Evolutionary conservation across 2,329 filamentous ascomycete species (phyloP), one percentile per base, ranked within the genome.

Genomic region (Aspergillus novofumigatus): DNA sequence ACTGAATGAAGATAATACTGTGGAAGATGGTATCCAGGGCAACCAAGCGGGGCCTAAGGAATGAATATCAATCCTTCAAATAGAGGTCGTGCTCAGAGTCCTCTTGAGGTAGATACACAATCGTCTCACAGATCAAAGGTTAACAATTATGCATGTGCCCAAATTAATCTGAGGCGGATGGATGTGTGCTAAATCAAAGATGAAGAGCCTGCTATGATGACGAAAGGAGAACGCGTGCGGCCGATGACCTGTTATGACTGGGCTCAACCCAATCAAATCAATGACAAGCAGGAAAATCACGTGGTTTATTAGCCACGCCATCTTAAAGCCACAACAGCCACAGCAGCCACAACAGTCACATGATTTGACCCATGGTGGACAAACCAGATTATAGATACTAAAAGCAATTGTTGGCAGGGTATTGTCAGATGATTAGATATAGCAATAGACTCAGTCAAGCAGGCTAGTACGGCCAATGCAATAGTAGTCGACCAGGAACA

Each of bases 11-110:
- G 44, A 8, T 6, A 23, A 45, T 60, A 55, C 62, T 55, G 56
- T 35, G 47, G 57, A 52, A 56, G 38, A 51, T 62, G 62, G 73
- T 75, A 75, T 71, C 69, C 72, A 69, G 65, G 72, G 72, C 72
- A 75, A 75, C 73, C 67, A 54, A 51, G 62, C 59, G 65, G 67
- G 62, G 60, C 63, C 49, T 51, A 41, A 53, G 4, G 44, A 17
- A 47, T 47, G 44, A 47, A 11, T 23, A 47, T 47, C 9, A 21
- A 23, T 47, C 44, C 6, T 25, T n/a, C 21, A 25, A 7, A 7
- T 25, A 38, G 14, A 23, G 6, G 10, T 47, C 14, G 44, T 20
- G 21, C 21, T 11, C 10, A 23, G 23, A 14, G 21, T n/a, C 44
- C 23, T 25, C 44, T 47, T 47, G 3, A 17, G 32, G 14, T 6